Conservation (phyloP, 495 filamentous ascomycete species). For the Glutinoglossum americanum region DNA sequence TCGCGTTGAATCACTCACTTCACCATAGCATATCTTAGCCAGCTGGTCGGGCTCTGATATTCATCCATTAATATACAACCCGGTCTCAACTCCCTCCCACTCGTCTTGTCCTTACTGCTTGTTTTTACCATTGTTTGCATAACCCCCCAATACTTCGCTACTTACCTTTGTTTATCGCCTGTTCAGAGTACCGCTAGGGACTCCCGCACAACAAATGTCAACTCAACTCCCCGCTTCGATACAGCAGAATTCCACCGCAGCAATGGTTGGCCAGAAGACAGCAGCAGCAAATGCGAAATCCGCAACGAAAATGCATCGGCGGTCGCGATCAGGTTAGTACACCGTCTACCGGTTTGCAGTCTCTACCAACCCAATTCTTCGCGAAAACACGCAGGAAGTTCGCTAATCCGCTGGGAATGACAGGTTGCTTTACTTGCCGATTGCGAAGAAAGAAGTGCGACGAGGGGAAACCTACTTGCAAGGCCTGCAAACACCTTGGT, state of each 20-base stretch:
- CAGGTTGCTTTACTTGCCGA: constrained; percentile 95
- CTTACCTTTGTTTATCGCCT: not conserved
- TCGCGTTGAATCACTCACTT: constrained; percentile 11
- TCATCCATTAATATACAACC: constrained; percentile 12
- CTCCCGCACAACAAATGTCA: constrained; percentile 12
- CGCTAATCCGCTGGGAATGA: not conserved
- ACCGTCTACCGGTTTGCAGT: too few species aligned
- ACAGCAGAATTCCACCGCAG: constrained; percentile 15
- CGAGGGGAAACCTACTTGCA: constrained; percentile 68
- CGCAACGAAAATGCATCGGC: constrained; percentile 66
- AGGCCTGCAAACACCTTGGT: constrained; percentile 70
- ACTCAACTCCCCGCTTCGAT: constrained; percentile 8
- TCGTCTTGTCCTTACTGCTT: not conserved
- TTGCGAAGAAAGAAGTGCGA: constrained; percentile 95
- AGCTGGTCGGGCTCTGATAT: constrained; percentile 21
- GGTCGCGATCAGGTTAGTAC: constrained; percentile 74
- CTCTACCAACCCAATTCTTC: constrained; percentile 4
- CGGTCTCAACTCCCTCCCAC: constrained; percentile 11
- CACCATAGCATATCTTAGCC: constrained; percentile 14
- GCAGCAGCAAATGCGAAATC: constrained; percentile 23
- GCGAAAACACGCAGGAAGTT: too few species aligned
- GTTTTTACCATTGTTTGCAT: not conserved
- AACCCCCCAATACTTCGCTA: too few species aligned
- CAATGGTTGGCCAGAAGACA: constrained; percentile 24
- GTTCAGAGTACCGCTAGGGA: not conserved